A percentile compares a stretch with the other conserved stretches of the same genome.
Evolutionary conservation across 768 basidiomycete genomes (phyloP).

Genomic region (Mycena pura): DNA sequence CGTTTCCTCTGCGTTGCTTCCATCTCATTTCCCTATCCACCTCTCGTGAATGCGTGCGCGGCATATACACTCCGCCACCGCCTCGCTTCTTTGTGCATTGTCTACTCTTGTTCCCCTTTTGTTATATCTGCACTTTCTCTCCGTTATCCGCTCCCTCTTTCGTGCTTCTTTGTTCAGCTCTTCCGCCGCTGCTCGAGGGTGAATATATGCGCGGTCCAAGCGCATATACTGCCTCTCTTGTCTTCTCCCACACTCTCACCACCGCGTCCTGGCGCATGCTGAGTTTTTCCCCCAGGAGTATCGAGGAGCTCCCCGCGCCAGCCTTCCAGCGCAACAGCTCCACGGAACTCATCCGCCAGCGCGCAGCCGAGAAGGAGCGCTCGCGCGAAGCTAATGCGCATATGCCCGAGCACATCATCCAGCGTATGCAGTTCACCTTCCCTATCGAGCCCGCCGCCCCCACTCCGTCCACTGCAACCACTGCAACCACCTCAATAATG

Average conservation of each 20-base stretch:
- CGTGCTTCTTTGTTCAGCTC: neutral
- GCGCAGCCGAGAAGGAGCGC: conserved; percentile 83
- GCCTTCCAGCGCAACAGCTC: conserved; percentile 83
- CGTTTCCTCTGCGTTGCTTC: too few species aligned
- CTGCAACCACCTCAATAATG: neutral
- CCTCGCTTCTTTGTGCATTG: neutral
- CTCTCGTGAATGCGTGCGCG: too few species aligned
- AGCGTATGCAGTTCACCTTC: conserved; percentile 92
- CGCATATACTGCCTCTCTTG: too few species aligned
- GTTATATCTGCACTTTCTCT: neutral
- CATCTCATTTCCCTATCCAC: too few species aligned
- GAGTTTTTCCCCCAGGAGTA: conserved; percentile 57
- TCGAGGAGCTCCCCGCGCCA: conserved; percentile 85
- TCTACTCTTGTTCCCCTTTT: neutral
- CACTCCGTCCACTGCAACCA: neutral
- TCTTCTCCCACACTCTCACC: conserved; percentile 22
- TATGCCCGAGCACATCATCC: conserved; percentile 73
- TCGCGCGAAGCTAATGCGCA: conserved; percentile 72
- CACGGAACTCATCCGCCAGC: conserved; percentile 79
- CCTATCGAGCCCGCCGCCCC: conserved; percentile 68
- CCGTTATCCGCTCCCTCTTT: neutral
- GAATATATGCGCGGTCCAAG: too few species aligned
- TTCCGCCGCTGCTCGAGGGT: neutral
- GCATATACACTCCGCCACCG: too few species aligned
- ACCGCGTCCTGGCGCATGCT: conserved; percentile 20